Conservation (phyloP, 345 rosid genomes). For the Hibiscus trionum region DNA sequence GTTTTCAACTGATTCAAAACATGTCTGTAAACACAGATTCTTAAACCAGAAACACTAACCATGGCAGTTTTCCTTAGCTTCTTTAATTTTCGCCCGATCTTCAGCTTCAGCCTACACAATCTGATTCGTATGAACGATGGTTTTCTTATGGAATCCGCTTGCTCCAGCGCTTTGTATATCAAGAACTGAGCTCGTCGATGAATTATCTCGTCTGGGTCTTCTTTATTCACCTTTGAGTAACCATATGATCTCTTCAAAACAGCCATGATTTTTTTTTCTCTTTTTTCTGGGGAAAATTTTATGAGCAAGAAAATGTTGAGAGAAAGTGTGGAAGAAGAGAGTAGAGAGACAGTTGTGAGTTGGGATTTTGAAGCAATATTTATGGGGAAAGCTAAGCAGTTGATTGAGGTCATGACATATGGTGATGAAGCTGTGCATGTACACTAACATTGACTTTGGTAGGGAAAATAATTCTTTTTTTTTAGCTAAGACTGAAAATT, state of each 20-base stretch:
- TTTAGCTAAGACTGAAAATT: too few species aligned
- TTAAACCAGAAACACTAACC: constrained; percentile 21
- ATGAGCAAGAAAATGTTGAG: not conserved
- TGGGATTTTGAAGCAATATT: constrained; percentile 13
- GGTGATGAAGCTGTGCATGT: constrained; percentile 34
- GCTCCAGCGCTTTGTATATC: constrained; percentile 57
- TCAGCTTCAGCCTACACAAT: constrained; percentile 42
- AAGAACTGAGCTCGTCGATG: constrained; percentile 72
- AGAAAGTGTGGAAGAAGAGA: not conserved
- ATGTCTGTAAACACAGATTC: constrained; percentile 21
- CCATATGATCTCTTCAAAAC: constrained; percentile 20
- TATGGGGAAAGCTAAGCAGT: constrained; percentile 16
- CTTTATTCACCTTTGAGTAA: constrained; percentile 62
- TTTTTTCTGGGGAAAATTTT: not conserved
- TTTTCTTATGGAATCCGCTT: constrained; percentile 44
- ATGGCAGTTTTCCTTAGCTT: constrained; percentile 45
- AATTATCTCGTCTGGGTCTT: constrained; percentile 53
- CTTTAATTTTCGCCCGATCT: constrained; percentile 55
- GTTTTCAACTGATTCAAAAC: constrained; percentile 21
- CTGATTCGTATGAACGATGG: constrained; percentile 39
- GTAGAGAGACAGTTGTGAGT: not conserved
- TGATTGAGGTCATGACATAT: too few species aligned
- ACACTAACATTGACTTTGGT: constrained; percentile 21
- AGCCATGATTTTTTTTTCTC: constrained; percentile 21
- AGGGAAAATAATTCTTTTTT: not conserved